Evolutionary conservation across 1,284 basidiomycete genomes (phyloP), one percentile per base, ranked within the genome.

Genomic region (Sparassis latifolia): DNA sequence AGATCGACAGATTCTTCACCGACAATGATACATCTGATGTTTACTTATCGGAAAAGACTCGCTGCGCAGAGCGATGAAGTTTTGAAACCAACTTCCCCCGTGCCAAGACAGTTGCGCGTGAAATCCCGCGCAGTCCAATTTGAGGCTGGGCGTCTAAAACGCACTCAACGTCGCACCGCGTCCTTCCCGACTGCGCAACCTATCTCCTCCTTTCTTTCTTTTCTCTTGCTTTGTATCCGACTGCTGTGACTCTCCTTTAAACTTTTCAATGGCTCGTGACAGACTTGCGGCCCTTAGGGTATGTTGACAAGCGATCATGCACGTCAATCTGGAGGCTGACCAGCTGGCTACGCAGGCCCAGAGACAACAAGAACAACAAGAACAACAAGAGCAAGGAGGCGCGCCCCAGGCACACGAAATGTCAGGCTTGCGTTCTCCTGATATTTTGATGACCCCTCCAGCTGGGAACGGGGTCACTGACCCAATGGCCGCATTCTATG

Each of bases 231-330:
- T 33, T 52, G 67, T 61, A 70, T 53, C 5, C n/a, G 30, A 38
- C 39, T 50, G 20, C 20, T 20, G 20, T 20, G 20, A 20, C 20
- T 20, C 20, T 20, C 20, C 20, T 20, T 20, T 20, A 20, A 20
- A 20, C 20, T n/a, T 38, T 42, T 55, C 20, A 31, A 72, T 72
- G 70, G 66, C 69, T 48, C 62, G 65, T 54, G 70, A 72, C 60
- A 69, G 67, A 56, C 63, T 72, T 45, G 70, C 70, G 44, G 70
- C 67, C 42, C 60, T 71, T 54, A 69, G 72, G 62, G 72, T 74
- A 52, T 50, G 69, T 62, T 44, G 20, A 20, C 20, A 20, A 20
- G 20, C 20, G 20, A 40, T 48, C 39, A 29, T 35, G 40, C 33
- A 27, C 27, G 31, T 20, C 35, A 3, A 32, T n/a, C 20, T 38